phyloP scores from a whole-genome alignment of 2,329 filamentous ascomycete genomes.

The Aspergillus chevalieri region DNA sequence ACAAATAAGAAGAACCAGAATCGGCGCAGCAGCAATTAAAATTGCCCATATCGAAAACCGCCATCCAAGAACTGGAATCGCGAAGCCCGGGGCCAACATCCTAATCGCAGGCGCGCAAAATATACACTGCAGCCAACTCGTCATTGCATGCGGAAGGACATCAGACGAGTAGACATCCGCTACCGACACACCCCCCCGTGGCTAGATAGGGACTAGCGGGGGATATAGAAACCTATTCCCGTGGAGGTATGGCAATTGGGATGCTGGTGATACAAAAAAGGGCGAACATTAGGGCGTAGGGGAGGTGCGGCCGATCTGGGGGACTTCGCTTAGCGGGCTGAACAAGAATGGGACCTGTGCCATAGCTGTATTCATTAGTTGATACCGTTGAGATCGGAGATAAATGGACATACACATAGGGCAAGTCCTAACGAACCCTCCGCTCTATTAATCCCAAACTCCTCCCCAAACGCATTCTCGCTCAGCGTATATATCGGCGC shows the following conservation, averaged over 20 bases:
- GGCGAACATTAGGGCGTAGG: constrained; percentile 59
- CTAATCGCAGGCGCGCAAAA: constrained; percentile 52
- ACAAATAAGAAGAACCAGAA: constrained; percentile 56
- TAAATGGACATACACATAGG: background rate
- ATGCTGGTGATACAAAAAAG: constrained; percentile 61
- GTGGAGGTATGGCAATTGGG: constrained; percentile 54
- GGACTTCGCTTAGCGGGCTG: constrained; percentile 60
- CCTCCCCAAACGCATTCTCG: constrained; percentile 2
- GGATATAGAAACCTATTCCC: constrained; percentile 57
- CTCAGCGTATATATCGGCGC: constrained; percentile 22
- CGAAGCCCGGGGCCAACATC: constrained; percentile 56
- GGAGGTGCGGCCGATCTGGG: constrained; percentile 57
- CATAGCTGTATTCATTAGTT: background rate
- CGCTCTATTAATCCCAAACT: background rate
- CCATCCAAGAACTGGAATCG: constrained; percentile 40
- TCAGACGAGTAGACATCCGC: constrained; percentile 47
- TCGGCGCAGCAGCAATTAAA: constrained; percentile 32
- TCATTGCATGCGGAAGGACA: constrained; percentile 53
- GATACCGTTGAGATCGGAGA: too few relatives aligned
- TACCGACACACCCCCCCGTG: constrained; percentile 44
- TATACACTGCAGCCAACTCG: constrained; percentile 48
- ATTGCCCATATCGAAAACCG: constrained; percentile 17
- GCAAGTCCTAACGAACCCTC: background rate
- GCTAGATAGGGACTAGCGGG: constrained; percentile 58
- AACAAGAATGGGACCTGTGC: constrained; percentile 55